Conservation (phyloP, 2,329 filamentous ascomycete species). For the Ophiostoma himal-ulmi region DNA sequence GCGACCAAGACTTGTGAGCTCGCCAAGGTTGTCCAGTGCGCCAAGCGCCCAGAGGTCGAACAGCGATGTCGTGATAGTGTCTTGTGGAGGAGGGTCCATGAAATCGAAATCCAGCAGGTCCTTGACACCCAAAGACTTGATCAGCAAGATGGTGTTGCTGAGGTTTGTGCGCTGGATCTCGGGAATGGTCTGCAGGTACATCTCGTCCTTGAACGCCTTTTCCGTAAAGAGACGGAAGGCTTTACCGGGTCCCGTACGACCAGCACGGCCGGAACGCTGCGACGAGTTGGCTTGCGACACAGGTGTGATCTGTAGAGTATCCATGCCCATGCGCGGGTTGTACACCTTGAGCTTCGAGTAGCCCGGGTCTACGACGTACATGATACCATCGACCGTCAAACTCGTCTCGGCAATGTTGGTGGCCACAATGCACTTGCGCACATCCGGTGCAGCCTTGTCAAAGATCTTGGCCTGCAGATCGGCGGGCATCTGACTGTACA, state of each 20-base stretch:
- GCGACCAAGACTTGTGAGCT: slow-evolving; percentile 76
- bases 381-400: slow-evolving; percentile 96
- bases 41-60: slow-evolving; percentile 97
- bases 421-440: slow-evolving; percentile 94
- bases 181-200: slow-evolving; percentile 94
- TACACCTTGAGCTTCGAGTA: slow-evolving; percentile 98
- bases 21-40: slow-evolving; percentile 86
- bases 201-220: slow-evolving; percentile 87
- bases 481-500: slow-evolving; percentile 99
- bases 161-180: slow-evolving; percentile 97
- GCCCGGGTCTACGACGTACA: slow-evolving; percentile 95
- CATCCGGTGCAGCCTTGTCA: slow-evolving; percentile 79
- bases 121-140: slow-evolving; percentile 91
- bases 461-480: slow-evolving; percentile 98
- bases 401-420: slow-evolving; percentile 98
- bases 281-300: slow-evolving; percentile 95
- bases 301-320: slow-evolving; percentile 93
- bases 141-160: slow-evolving; percentile 84
- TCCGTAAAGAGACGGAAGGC: slow-evolving; percentile 93
- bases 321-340: slow-evolving; percentile 98
- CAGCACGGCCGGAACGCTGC: slow-evolving; percentile 87
- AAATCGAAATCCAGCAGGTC: slow-evolving; percentile 96
- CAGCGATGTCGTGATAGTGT: slow-evolving; percentile 93
- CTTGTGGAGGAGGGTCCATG: slow-evolving; percentile 97
- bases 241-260: slow-evolving; percentile 90